A percentile compares a stretch with the other conserved stretches of the same genome.
These are phyloP conservation scores for Pisolithus orientalis DNA, from an alignment of 768 basidiomycete species.

Conservation along the genomic window DNA sequence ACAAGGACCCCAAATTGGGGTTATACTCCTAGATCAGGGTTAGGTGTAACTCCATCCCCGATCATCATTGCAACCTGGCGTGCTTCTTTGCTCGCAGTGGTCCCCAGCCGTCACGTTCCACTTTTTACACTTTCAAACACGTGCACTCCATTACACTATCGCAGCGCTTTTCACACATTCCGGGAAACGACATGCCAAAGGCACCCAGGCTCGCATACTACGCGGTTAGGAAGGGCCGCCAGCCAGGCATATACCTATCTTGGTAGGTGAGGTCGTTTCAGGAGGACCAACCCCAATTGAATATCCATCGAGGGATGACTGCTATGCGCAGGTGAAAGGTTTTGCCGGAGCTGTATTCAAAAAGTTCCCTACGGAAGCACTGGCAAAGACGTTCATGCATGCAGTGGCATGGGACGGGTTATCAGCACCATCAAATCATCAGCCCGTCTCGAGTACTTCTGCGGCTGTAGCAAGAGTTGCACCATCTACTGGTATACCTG, in stretches of 20 bases:
- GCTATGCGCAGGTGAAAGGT: conserved; percentile 60
- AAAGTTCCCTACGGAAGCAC: conserved; percentile 51
- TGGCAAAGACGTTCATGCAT: conserved; percentile 54
- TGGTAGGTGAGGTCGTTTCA: conserved; percentile 46
- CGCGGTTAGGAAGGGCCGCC: conserved; percentile 61
- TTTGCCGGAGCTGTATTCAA: conserved; percentile 58
- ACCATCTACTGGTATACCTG: not conserved
- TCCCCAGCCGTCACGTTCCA: not conserved
- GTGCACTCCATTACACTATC: not conserved
- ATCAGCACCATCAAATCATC: conserved; percentile 22
- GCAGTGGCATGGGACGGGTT: conserved; percentile 2
- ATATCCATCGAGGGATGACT: conserved; percentile 54
- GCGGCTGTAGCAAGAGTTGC: not conserved
- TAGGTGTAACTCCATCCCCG: not conserved
- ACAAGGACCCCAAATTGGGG: too few species aligned
- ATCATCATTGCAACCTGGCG: conserved; percentile 2
- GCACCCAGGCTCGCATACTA: conserved; percentile 51
- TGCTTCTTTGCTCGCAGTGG: not conserved
- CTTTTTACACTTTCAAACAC: not conserved
- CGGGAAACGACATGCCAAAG: conserved; percentile 27
- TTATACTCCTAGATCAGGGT: conserved; percentile 1
- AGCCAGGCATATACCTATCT: conserved; percentile 58
- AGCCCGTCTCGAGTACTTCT: not conserved
- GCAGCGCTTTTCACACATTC: not conserved
- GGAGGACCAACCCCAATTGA: conserved; percentile 22